A percentile compares a stretch with the other conserved stretches of the same genome.
These are phyloP conservation scores for Nannochloris sp. DNA, from an alignment of 139 green algal genomes.

Conservation along the genomic window DNA sequence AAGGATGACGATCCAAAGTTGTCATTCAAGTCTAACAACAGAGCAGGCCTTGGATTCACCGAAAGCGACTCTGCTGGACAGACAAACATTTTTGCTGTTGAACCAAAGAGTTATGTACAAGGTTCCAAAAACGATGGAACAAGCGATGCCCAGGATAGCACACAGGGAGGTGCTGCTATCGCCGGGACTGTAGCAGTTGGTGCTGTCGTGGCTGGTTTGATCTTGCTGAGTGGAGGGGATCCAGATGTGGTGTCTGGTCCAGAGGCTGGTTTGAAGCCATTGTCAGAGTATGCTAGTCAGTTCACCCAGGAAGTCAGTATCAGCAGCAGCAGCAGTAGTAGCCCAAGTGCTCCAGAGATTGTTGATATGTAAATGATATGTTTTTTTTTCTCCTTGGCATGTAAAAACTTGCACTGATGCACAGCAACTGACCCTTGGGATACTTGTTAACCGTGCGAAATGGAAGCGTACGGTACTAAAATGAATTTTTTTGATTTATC, in stretches of 20 bases:
- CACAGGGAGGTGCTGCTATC: not conserved
- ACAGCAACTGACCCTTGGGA: too few relatives aligned
- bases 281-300: constrained; percentile 14
- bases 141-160: not conserved
- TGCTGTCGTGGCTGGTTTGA: constrained; percentile 11
- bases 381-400: not conserved
- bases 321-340: constrained; percentile 5
- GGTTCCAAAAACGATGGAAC: constrained; percentile 18
- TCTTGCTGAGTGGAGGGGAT: constrained; percentile 4
- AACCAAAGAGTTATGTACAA: constrained; percentile 30
- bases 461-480: not conserved
- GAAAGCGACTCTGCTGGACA: constrained; percentile 56
- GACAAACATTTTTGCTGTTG: constrained; percentile 56
- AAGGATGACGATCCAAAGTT: constrained; percentile 4
- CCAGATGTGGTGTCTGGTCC: constrained; percentile 5
- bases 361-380: not conserved
- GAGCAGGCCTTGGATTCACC: constrained; percentile 34
- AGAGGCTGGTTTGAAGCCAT: constrained; percentile 5
- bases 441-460: too few relatives aligned
- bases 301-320: constrained; percentile 14
- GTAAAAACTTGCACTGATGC: too few relatives aligned
- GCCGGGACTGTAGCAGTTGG: constrained; percentile 12
- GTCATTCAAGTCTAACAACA: constrained; percentile 20
- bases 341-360: not conserved
- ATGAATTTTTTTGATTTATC: constrained; percentile 1